Percentiles rank a stretch among this genome's conserved stretches.
These are phyloP conservation scores for Mikania micrantha DNA, from an alignment of 129 eudicot genomes.

Conservation along the genomic window DNA sequence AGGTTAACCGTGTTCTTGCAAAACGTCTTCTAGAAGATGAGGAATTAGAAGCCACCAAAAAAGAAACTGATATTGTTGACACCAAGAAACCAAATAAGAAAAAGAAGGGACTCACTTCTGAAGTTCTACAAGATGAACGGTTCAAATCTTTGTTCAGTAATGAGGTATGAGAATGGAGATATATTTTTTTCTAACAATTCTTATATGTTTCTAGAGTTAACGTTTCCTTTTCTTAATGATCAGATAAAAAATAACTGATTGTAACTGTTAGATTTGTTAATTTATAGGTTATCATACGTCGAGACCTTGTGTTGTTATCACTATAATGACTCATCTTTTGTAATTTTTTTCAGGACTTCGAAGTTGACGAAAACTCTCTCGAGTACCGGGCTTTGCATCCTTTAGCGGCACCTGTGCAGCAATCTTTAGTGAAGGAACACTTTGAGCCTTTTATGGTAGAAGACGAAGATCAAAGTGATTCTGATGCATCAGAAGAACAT, in stretches of 20 bases:
- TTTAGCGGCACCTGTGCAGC: constrained; percentile 48
- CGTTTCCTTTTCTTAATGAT: background rate
- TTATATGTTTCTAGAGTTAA: background rate
- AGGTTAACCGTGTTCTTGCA: constrained; percentile 64
- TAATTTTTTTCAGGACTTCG: constrained; percentile 77
- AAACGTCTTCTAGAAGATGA: constrained; percentile 56
- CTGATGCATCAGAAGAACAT: constrained; percentile 44
- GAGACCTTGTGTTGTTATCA: too few relatives aligned
- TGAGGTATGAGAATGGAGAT: constrained; percentile 43
- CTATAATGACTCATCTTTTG: too few relatives aligned
- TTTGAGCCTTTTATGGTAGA: constrained; percentile 57
- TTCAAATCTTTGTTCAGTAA: constrained; percentile 45
- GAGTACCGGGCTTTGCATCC: constrained; percentile 92
- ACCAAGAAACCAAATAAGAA: constrained; percentile 66
- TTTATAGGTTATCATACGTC: too few relatives aligned
- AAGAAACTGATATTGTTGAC: constrained; percentile 37
- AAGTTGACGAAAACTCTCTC: constrained; percentile 65
- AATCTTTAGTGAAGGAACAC: constrained; percentile 77
- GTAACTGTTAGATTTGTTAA: background rate
- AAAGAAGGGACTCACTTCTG: constrained; percentile 67
- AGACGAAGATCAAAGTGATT: constrained; percentile 35
- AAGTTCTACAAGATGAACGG: constrained; percentile 60
- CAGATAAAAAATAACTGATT: background rate
- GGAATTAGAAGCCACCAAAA: constrained; percentile 50
- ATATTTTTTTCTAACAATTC: background rate